Evolutionary conservation across 495 filamentous ascomycete species (phyloP).

Genomic region (Polyplosphaeria fusca): DNA sequence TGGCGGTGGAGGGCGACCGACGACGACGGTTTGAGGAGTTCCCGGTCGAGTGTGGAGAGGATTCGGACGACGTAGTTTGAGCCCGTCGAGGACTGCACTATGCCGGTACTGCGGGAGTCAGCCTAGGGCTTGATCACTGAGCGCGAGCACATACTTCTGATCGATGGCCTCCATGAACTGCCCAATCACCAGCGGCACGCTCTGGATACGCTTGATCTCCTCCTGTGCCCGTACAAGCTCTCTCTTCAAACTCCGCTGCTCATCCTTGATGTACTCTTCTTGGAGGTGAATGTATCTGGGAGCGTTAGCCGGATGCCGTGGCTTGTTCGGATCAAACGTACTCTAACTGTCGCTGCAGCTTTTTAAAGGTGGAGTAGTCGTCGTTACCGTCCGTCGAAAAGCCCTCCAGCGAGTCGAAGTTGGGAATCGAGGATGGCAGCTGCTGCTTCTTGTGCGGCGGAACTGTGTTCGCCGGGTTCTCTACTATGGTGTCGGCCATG

Average conservation of each 20-base stretch:
- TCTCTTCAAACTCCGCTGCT: conserved; percentile 95
- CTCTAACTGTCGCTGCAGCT: conserved; percentile 93
- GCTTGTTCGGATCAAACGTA: conserved; percentile 47
- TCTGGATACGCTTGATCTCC: conserved; percentile 99
- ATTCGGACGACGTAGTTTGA: conserved; percentile 99
- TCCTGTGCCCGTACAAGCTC: conserved; percentile 97
- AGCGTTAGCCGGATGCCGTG: conserved; percentile 37
- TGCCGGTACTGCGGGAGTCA: conserved; percentile 69
- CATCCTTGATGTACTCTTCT: conserved; percentile 99
- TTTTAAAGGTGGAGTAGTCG: conserved; percentile 92
- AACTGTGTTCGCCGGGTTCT: conserved; percentile 69
- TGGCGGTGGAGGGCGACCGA: conserved; percentile 96
- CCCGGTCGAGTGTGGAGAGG: conserved; percentile 95
- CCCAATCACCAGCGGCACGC: conserved; percentile 94
- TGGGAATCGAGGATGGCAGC: conserved; percentile 77
- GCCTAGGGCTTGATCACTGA: background rate
- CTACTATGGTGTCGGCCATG: conserved; percentile 83
- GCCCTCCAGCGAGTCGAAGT: conserved; percentile 83
- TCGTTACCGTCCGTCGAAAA: conserved; percentile 76
- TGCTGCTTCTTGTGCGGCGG: conserved; percentile 74
- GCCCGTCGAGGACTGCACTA: conserved; percentile 95
- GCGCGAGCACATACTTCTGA: conserved; percentile 72
- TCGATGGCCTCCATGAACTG: conserved; percentile 99
- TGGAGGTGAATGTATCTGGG: conserved; percentile 92
- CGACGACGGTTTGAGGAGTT: conserved; percentile 94